Percentiles rank a stretch among this genome's conserved stretches.
Conservation (phyloP, 2,329 filamentous ascomycete species). For the Rhynchosporium secalis region DNA sequence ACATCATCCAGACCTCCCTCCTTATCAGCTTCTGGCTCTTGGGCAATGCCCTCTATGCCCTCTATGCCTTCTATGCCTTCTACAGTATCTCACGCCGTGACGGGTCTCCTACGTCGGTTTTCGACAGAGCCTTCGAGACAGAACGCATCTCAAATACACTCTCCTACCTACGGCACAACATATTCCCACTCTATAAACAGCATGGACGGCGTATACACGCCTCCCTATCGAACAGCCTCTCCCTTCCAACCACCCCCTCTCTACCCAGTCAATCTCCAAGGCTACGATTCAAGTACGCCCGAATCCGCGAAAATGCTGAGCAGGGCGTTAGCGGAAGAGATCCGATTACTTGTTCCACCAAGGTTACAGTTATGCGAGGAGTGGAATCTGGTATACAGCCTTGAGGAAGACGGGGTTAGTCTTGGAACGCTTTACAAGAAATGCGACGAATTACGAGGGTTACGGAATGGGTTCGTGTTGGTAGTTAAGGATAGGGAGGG, state of each 20-base stretch:
- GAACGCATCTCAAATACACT: conserved; percentile 23
- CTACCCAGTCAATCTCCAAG: conserved; percentile 72
- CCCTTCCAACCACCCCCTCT: conserved; percentile 88
- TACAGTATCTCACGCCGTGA: conserved; percentile 53
- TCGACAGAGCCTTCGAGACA: conserved; percentile 47
- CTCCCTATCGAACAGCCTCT: conserved; percentile 58
- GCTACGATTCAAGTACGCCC: conserved; percentile 62
- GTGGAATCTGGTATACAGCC: conserved; percentile 84
- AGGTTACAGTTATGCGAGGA: conserved; percentile 82
- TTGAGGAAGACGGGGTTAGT: conserved; percentile 90
- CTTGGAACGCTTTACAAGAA: conserved; percentile 83
- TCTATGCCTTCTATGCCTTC: conserved; percentile 41
- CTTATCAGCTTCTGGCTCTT: conserved; percentile 44
- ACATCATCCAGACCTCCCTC: conserved; percentile 38
- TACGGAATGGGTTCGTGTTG: conserved; percentile 84
- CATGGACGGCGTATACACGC: conserved; percentile 36
- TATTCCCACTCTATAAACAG: conserved; percentile 23
- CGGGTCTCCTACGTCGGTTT: conserved; percentile 68
- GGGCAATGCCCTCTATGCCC: conserved; percentile 31
- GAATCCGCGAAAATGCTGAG: conserved; percentile 66
- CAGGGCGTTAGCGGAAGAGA: conserved; percentile 81
- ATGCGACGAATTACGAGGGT: conserved; percentile 64
- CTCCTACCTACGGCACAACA: conserved; percentile 29
- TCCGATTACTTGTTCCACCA: conserved; percentile 82
- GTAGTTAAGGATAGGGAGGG: conserved; percentile 78